Base-by-base conservation (phyloP, 2,329 filamentous ascomycete genomes). In the Juglanconis juglandina region DNA sequence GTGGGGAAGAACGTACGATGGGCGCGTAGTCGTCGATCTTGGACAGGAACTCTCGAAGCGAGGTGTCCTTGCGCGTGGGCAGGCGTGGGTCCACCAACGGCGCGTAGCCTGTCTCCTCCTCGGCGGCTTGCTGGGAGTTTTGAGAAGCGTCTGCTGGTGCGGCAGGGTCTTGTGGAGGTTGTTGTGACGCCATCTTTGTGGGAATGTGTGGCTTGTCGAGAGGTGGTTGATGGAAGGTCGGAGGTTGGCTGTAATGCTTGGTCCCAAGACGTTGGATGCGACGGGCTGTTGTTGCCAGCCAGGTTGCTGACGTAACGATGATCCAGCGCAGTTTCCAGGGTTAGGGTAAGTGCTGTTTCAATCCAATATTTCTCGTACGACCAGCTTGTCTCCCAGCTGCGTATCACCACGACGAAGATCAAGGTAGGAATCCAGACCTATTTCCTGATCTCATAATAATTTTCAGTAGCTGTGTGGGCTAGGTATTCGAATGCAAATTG, bases 1-100 rank as follows among this genome's bases (percentile, higher is more conserved):
- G 5, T 8, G 24, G 52, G 54, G 55, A 33, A n/a, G 57, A 51
- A 78, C 89, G 66, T 83, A 97, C 93, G 70, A 99, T 96, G 10
- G 95, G 95, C 63, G 95, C 92, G 76, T 95, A 98, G 70, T 99
- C 95, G 72, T 99, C 95, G 89, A 99, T 98, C 81, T 96, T 97
- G 65, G 85, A 84, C 17, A 99, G 76, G 71, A 99, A 97, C 75
- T 98, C 94, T 71, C 93, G 90, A 66, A 99, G 78, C 44, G 90
- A 96, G 24, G 89, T 88, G 76, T 99, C 95, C 77, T 98, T 98
- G 73, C 92, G 91, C 56, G 88, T 88, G 1, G 90, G 87, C 65
- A 91, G 79, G 69, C 84, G 86, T 39, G 61, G 60, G 56, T 64
- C 60, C n/a, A 60, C 54, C 2, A 60, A 54, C 3, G 60, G 57